A percentile compares a stretch with the other conserved stretches of the same genome.
phyloP scores from a whole-genome alignment of 192 early-diverging fungal species.

The Mortierella antarctica region DNA sequence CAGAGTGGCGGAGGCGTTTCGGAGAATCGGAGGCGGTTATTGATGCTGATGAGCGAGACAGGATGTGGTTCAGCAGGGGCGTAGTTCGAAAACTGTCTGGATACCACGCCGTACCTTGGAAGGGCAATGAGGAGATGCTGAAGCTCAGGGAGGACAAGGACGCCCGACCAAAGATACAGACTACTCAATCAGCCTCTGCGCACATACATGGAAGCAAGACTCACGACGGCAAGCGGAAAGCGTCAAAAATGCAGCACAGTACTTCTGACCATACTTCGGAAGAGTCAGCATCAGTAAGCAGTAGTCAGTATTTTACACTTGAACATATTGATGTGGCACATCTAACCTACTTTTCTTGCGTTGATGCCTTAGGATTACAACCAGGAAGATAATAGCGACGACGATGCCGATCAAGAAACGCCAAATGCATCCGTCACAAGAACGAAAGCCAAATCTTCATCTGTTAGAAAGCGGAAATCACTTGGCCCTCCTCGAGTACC shows the following conservation, averaged over 20 bases:
- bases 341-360: no score
- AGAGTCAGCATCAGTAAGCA: no score
- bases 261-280: no score
- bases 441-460: not conserved
- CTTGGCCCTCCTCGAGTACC: not conserved
- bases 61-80: constrained; percentile 28
- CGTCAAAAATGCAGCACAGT: not conserved
- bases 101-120: constrained; percentile 37
- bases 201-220: not conserved
- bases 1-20: constrained; percentile 56
- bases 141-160: constrained; percentile 34
- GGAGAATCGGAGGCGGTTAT: not conserved
- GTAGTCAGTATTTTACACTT: no score
- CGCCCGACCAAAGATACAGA: constrained; percentile 1
- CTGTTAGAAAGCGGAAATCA: not conserved
- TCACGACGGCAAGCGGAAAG: not conserved
- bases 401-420: constrained; percentile 1
- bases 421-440: no score
- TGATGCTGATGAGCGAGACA: not conserved
- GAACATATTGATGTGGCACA: no score
- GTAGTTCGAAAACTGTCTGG: constrained; percentile 23
- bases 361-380: not conserved
- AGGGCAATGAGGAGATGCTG: constrained; percentile 31
- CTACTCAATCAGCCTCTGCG: not conserved
- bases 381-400: not conserved